These are phyloP conservation scores for Cystobasidium onofrii DNA, from an alignment of 768 basidiomycete species.

Conservation along the genomic window DNA sequence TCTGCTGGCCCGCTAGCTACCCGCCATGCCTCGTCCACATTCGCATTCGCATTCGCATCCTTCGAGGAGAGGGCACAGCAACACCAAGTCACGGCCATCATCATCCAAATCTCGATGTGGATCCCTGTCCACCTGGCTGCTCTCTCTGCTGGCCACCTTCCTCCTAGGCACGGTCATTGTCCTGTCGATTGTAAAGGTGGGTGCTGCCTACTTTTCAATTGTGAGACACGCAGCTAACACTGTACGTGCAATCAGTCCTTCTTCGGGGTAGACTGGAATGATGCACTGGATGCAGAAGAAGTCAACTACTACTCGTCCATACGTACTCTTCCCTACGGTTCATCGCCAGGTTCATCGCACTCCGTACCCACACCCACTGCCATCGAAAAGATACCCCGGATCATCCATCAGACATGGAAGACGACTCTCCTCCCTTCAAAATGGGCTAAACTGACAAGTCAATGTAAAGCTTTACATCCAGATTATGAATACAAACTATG, in stretches of 20 bases:
- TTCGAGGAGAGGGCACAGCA: neutral
- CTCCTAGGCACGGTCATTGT: conserved; percentile 82
- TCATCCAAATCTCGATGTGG: neutral
- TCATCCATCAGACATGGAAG: conserved; percentile 99
- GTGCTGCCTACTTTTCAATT: neutral
- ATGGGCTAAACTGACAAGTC: conserved; percentile 61
- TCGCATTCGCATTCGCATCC: neutral
- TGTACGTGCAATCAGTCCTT: conserved; percentile 24
- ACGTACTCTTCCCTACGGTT: neutral
- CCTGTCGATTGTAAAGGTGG: conserved; percentile 75
- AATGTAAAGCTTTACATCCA: neutral
- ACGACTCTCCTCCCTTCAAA: conserved; percentile 69
- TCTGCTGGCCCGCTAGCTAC: too few relatives aligned
- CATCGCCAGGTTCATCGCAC: too few relatives aligned
- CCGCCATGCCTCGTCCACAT: neutral
- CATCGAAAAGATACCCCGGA: conserved; percentile 60
- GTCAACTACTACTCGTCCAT: conserved; percentile 34
- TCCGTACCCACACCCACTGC: neutral
- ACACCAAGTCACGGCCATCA: neutral
- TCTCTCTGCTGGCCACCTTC: conserved; percentile 62
- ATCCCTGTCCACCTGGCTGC: conserved; percentile 36
- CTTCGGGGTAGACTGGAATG: conserved; percentile 40
- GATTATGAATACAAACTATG: conserved; percentile 81
- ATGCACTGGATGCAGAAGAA: conserved; percentile 38
- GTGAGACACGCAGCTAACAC: too few relatives aligned